A percentile compares a stretch with the other conserved stretches of the same genome.
Evolutionary conservation across 495 filamentous ascomycete species (phyloP).

Genomic region (Aspergillus sclerotioniger): DNA sequence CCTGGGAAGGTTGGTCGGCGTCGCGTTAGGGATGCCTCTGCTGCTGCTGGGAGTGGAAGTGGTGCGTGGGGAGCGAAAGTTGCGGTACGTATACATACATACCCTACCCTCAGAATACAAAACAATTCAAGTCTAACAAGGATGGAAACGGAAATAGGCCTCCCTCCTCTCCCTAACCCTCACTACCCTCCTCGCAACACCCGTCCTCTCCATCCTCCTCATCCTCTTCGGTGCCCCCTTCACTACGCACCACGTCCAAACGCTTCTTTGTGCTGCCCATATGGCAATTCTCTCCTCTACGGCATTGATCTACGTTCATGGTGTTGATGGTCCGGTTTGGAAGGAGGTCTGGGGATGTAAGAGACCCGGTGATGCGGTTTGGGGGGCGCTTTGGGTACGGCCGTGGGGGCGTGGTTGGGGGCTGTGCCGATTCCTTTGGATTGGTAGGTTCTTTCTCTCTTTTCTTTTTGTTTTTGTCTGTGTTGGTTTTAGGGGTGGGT

Average conservation of each 20-base stretch:
- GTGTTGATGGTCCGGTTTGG: slow-evolving; percentile 74
- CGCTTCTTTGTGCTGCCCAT: slow-evolving; percentile 75
- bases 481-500: too few species aligned
- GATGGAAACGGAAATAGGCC: slow-evolving; percentile 60
- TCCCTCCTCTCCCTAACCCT: slow-evolving; percentile 59
- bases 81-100: too few species aligned
- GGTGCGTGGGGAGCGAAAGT: not conserved
- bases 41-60: slow-evolving; percentile 4
- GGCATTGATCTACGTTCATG: slow-evolving; percentile 78
- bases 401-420: slow-evolving; percentile 63
- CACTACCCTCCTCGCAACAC: slow-evolving; percentile 62
- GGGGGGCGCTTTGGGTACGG: slow-evolving; percentile 45
- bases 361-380: slow-evolving; percentile 42
- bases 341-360: slow-evolving; percentile 59
- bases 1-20: slow-evolving; percentile 27
- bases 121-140: too few species aligned
- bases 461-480: not conserved
- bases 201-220: slow-evolving; percentile 60
- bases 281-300: slow-evolving; percentile 72
- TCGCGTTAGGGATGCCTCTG: slow-evolving; percentile 25
- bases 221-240: slow-evolving; percentile 90
- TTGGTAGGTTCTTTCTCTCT: slow-evolving; percentile 57
- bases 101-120: too few species aligned
- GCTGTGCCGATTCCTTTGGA: slow-evolving; percentile 90
- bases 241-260: slow-evolving; percentile 77